A percentile compares a stretch with the other conserved stretches of the same genome.
Evolutionary conservation across 768 basidiomycete genomes (phyloP).

Genomic region (Roridomyces roridus): DNA sequence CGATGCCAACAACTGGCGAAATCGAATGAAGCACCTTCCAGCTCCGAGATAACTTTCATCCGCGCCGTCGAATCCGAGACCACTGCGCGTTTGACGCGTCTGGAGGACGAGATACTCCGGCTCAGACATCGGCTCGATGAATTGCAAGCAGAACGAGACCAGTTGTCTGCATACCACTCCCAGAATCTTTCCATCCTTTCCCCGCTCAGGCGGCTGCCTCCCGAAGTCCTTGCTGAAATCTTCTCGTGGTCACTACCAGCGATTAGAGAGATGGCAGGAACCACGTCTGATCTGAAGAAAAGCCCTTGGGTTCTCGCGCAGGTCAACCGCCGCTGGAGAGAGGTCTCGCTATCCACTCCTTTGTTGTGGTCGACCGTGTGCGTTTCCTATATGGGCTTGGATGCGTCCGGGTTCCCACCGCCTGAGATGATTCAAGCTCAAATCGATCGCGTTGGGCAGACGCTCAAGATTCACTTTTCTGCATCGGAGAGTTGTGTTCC

Average conservation of each 20-base stretch:
- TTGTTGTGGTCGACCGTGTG: not conserved
- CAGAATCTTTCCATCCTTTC: not conserved
- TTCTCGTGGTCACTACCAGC: not conserved
- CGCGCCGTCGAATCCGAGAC: not conserved
- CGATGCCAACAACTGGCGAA: not conserved
- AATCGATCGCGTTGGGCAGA: not conserved
- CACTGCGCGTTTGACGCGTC: not conserved
- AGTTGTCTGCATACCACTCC: not conserved
- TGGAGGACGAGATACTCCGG: not conserved
- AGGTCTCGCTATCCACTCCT: not conserved
- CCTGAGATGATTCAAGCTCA: not conserved
- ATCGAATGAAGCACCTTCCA: not conserved
- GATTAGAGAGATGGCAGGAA: no score
- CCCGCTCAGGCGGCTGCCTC: not conserved
- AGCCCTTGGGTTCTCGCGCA: slow-evolving; percentile 6
- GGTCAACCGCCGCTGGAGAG: not conserved
- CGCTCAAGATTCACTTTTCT: not conserved
- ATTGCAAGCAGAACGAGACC: not conserved
- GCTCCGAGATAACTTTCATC: not conserved
- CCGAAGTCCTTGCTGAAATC: not conserved
- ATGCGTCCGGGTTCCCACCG: not conserved
- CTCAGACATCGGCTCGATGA: not conserved
- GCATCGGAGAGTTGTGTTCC: not conserved
- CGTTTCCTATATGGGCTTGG: not conserved
- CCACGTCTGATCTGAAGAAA: no score